These are phyloP conservation scores for Cladophialophora psammophila DNA, from an alignment of 2,329 filamentous ascomycete species.

Conservation along the genomic window DNA sequence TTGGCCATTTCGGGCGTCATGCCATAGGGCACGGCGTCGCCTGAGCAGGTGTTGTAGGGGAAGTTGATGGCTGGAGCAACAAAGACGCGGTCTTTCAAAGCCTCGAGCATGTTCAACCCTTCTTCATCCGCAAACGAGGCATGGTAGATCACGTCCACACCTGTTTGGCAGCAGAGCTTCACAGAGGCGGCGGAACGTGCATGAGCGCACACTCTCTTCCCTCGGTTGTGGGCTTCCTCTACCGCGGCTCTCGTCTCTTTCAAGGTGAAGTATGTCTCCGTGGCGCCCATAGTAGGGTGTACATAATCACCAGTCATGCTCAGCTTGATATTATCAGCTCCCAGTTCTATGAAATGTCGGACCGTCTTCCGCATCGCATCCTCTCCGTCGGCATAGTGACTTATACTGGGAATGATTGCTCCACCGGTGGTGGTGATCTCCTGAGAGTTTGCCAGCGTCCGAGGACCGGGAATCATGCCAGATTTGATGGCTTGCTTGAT, in stretches of 20 bases:
- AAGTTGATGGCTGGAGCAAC: constrained; percentile 19
- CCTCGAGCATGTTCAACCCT: constrained; percentile 20
- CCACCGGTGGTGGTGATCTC: constrained; percentile 22
- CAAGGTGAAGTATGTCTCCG: constrained; percentile 21
- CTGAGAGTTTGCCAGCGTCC: constrained; percentile 14
- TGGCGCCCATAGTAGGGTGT: constrained; percentile 17
- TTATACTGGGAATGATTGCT: constrained; percentile 21
- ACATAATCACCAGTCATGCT: constrained; percentile 24
- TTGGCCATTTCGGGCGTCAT: constrained; percentile 24
- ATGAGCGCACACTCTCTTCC: constrained; percentile 18
- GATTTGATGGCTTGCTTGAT: constrained; percentile 22
- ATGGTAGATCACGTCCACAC: constrained; percentile 21
- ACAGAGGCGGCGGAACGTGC: constrained; percentile 11
- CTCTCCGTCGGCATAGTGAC: constrained; percentile 15
- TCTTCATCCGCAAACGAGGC: constrained; percentile 21
- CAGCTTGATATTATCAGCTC: constrained; percentile 21
- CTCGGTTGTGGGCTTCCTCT: constrained; percentile 22
- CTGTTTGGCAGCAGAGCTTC: constrained; percentile 5
- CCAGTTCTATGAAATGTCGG: constrained; percentile 13
- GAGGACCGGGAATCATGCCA: constrained; percentile 22
- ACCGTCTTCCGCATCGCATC: constrained; percentile 17
- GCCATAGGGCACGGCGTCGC: constrained; percentile 19
- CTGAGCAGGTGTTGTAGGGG: constrained; percentile 19
- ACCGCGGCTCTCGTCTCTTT: constrained; percentile 22
- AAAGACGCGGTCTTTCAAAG: constrained; percentile 15